These are phyloP conservation scores for Nannizziopsis arthrosporioides DNA, from an alignment of 2,329 filamentous ascomycete species.

Conservation along the genomic window DNA sequence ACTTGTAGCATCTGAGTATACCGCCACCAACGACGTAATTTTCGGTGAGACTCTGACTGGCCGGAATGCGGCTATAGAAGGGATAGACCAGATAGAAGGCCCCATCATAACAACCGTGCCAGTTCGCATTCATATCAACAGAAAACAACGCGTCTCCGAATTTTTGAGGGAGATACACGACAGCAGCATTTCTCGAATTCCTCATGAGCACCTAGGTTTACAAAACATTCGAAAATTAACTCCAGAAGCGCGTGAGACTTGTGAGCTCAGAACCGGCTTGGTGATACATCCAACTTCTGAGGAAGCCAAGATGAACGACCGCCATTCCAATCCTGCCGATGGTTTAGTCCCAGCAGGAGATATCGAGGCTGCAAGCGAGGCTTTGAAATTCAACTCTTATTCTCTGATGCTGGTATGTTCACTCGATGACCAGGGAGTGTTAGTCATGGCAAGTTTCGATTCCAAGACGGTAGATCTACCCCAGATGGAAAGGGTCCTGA, in stretches of 20 bases:
- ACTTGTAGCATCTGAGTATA: conserved; percentile 8
- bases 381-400: conserved; percentile 44
- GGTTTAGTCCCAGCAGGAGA: conserved; percentile 46
- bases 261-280: conserved; percentile 24
- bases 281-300: conserved; percentile 17
- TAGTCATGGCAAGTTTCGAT: conserved; percentile 54
- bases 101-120: conserved; percentile 37
- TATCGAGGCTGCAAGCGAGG: conserved; percentile 48
- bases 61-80: conserved; percentile 28
- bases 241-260: conserved; percentile 32
- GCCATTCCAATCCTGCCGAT: conserved; percentile 32
- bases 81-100: conserved; percentile 33
- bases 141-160: conserved; percentile 28
- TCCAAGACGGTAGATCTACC: conserved; percentile 40
- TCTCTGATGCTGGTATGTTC: conserved; percentile 53
- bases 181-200: conserved; percentile 40
- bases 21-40: conserved; percentile 27
- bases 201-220: conserved; percentile 47
- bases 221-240: conserved; percentile 42
- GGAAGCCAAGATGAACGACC: conserved; percentile 7
- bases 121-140: conserved; percentile 27
- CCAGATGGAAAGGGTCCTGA: conserved; percentile 43
- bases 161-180: conserved; percentile 46
- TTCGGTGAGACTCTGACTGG: conserved; percentile 36
- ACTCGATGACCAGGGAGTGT: conserved; percentile 45